Evolutionary conservation across 768 basidiomycete genomes (phyloP).

Genomic region (Scleroderma citrinum): DNA sequence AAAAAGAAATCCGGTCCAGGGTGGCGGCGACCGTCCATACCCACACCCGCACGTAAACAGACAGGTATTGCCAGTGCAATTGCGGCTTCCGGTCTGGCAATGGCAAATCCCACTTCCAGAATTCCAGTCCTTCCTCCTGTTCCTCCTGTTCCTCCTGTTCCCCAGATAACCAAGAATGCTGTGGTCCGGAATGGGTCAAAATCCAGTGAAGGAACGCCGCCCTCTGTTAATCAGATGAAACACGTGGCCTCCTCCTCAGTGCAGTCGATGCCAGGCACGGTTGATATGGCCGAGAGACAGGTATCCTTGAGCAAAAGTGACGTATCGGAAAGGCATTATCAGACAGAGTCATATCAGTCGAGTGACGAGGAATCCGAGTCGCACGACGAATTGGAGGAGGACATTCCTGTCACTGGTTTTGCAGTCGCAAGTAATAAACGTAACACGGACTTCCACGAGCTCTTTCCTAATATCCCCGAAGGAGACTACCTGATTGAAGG

Average conservation of each 20-base stretch:
- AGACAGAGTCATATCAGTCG: conserved; percentile 16
- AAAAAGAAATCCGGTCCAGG: conserved; percentile 5
- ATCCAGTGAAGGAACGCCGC: conserved; percentile 1
- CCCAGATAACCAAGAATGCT: conserved; percentile 13
- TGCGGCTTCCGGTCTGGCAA: conserved; percentile 60
- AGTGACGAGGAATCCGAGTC: conserved; percentile 29
- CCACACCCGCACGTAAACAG: conserved; percentile 29
- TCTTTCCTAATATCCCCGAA: conserved; percentile 85
- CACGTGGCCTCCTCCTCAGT: conserved; percentile 4
- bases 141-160: conserved; percentile 14
- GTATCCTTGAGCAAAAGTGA: conserved; percentile 18
- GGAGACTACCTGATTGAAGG: conserved; percentile 98
- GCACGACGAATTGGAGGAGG: conserved; percentile 41
- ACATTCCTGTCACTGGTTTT: conserved; percentile 92
- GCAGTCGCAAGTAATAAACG: conserved; percentile 94
- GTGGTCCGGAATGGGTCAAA: conserved; percentile 12
- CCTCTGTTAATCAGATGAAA: conserved; percentile 1
- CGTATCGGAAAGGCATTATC: conserved; percentile 20
- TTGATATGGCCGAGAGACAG: conserved; percentile 7
- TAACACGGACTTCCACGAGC: conserved; percentile 92
- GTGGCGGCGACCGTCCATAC: conserved; percentile 10
- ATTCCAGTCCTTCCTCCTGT: conserved; percentile 28
- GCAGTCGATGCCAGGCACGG: conserved; percentile 10
- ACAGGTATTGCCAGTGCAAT: conserved; percentile 63
- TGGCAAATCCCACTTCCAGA: conserved; percentile 51